These are phyloP conservation scores for Trichoderma virens DNA, from an alignment of 495 filamentous ascomycete genomes.

Conservation along the genomic window DNA sequence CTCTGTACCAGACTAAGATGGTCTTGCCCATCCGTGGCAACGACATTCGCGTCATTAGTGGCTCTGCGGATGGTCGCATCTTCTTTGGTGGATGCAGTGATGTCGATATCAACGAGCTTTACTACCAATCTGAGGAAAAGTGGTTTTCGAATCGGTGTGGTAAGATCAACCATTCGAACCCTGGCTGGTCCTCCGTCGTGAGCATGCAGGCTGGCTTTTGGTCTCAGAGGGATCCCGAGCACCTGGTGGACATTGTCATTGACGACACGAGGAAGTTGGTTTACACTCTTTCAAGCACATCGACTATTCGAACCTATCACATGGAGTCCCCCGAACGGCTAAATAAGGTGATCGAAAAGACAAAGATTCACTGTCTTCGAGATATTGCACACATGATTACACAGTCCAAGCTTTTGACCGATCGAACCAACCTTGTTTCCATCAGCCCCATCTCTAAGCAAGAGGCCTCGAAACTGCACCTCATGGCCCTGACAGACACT, in stretches of 20 bases:
- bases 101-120: conserved; percentile 84
- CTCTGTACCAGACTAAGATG: conserved; percentile 82
- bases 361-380: conserved; percentile 42
- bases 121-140: conserved; percentile 91
- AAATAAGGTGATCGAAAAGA: conserved; percentile 48
- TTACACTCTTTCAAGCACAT: conserved; percentile 80
- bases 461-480: conserved; percentile 75
- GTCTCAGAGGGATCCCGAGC: conserved; percentile 38
- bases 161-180: conserved; percentile 78
- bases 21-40: conserved; percentile 56
- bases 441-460: conserved; percentile 73
- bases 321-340: conserved; percentile 50
- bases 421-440: conserved; percentile 63
- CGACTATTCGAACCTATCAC: conserved; percentile 80
- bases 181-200: conserved; percentile 62
- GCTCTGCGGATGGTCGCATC: conserved; percentile 75
- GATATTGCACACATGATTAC: conserved; percentile 75
- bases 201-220: conserved; percentile 42
- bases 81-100: conserved; percentile 80
- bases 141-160: conserved; percentile 83
- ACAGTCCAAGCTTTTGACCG: conserved; percentile 57
- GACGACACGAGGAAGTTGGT: conserved; percentile 83
- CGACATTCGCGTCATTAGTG: conserved; percentile 67
- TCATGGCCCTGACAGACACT: conserved; percentile 84
- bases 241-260: conserved; percentile 66